Evolutionary conservation across 2,329 filamentous ascomycete genomes (phyloP), one percentile per base, ranked within the genome.

Genomic region (Colletotrichum sansevieriae): DNA sequence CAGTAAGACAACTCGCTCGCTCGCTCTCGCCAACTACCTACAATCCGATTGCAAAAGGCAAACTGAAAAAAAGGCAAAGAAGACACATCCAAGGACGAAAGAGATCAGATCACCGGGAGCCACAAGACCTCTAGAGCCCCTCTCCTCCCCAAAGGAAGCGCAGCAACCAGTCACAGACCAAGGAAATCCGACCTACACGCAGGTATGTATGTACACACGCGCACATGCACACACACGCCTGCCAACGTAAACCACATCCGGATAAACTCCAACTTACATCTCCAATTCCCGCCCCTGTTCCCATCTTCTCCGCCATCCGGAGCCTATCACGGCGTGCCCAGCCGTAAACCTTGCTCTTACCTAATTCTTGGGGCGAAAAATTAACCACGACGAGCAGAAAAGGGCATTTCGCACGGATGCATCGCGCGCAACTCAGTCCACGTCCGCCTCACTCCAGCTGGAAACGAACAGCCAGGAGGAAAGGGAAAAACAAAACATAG

Each of bases 21-120:
- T n/a, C 49, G 25, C 49, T 20, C 35, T 55, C 52, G 25, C 33
- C 20, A 3, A n/a, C 29, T 9, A 39, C 57, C 57, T 47, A 62
- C 57, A 62, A 62, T 47, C 63, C 63, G 57, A 65, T 62, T 18
- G 35, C 56, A 25, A 61, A 25, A 12, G 12, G 3, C 20, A 5
- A 59, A 12, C 8, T 33, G 4, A 22, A 22, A 22, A 22, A 22
- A 59, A 33, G 18, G 46, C 4, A 25, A 46, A 52, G 25, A 47
- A 46, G 29, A 59, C 13, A 52, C 22, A 52, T 52, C 49, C 49
- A 52, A 52, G 49, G 49, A 39, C 37, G 11, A 39, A 15, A 59
- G 37, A 59, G 37, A 65, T 65, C 63, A 62, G 63, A 65, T 65
- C 57, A 37, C 37, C 46, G 51, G 52, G 63, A 41, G 20, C 57